phyloP scores from a whole-genome alignment of 2,329 filamentous ascomycete species.

The Calonectria multiphialidica region DNA sequence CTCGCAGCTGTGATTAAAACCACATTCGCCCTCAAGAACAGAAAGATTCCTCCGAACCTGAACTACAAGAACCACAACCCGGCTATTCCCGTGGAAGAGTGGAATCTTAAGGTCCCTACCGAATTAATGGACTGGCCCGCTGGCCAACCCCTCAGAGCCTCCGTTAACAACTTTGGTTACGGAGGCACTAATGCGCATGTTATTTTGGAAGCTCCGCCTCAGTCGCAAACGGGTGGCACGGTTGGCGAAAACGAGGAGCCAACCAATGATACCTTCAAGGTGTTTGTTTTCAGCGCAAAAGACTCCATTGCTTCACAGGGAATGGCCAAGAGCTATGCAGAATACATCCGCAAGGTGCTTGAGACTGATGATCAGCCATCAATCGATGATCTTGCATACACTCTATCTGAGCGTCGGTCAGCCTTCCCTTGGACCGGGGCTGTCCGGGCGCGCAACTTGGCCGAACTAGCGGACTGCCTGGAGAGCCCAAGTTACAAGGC shows the following conservation, averaged over 20 bases:
- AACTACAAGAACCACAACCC: not conserved
- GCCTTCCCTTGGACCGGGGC: not conserved
- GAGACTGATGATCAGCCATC: not conserved
- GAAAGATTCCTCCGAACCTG: not conserved
- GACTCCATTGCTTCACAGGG: not conserved
- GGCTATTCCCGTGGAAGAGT: not conserved
- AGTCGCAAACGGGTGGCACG: not conserved
- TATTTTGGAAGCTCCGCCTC: not conserved
- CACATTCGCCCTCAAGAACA: slow-evolving; percentile 23
- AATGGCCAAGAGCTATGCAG: not conserved
- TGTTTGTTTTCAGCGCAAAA: not conserved
- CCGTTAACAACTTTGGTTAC: not conserved
- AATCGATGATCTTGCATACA: not conserved
- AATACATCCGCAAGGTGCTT: not conserved
- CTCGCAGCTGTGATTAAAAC: slow-evolving; percentile 25
- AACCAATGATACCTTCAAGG: not conserved
- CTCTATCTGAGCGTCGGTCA: not conserved
- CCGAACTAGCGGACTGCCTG: not conserved
- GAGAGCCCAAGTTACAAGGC: not conserved
- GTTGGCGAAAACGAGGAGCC: too few relatives aligned
- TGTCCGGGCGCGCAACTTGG: not conserved
- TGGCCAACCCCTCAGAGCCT: not conserved
- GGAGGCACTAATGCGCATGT: slow-evolving; percentile 26
- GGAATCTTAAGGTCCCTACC: not conserved
- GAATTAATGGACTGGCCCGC: not conserved